Percentiles rank a stretch among this genome's conserved stretches.
These are phyloP conservation scores for Hebeloma cylindrosporum DNA, from an alignment of 768 basidiomycete species.

Conservation along the genomic window DNA sequence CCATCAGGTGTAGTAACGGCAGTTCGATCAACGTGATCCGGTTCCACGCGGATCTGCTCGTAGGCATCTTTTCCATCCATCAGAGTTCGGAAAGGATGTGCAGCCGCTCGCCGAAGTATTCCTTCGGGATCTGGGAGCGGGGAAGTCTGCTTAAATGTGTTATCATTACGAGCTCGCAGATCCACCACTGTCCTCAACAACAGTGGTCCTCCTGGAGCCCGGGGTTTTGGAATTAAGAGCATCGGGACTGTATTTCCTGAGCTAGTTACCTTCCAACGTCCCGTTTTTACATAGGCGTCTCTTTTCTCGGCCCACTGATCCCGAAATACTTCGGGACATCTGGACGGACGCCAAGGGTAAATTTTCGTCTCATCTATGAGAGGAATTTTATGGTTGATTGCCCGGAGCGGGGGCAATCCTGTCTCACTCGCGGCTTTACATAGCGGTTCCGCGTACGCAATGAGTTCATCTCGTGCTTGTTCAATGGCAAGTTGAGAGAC, in stretches of 20 bases:
- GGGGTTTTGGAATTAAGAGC: conserved; percentile 32
- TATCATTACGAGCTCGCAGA: conserved; percentile 33
- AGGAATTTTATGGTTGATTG: conserved; percentile 42
- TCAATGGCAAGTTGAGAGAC: conserved; percentile 17
- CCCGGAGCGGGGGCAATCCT: conserved; percentile 35
- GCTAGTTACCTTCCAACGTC: conserved; percentile 30
- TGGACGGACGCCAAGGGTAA: conserved; percentile 34
- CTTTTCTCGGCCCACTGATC: conserved; percentile 31
- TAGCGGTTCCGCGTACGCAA: conserved; percentile 15
- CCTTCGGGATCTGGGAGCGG: conserved; percentile 43
- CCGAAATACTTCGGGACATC: conserved; percentile 38
- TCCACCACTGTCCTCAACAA: conserved; percentile 35
- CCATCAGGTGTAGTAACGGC: conserved; percentile 38
- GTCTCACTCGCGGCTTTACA: conserved; percentile 26
- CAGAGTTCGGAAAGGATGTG: conserved; percentile 26
- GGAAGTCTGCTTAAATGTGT: conserved; percentile 34
- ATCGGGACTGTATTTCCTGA: conserved; percentile 37
- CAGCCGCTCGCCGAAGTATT: conserved; percentile 34
- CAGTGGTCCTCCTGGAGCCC: conserved; percentile 16
- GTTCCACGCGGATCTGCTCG: conserved; percentile 36
- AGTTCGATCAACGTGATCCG: conserved; percentile 23
- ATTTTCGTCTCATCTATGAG: conserved; percentile 34
- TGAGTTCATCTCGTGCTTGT: conserved; percentile 22
- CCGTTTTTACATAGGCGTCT: conserved; percentile 27
- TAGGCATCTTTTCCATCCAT: conserved; percentile 43